Base-by-base conservation (phyloP, 495 filamentous ascomycete genomes). In the Geoglossum glabrum region DNA sequence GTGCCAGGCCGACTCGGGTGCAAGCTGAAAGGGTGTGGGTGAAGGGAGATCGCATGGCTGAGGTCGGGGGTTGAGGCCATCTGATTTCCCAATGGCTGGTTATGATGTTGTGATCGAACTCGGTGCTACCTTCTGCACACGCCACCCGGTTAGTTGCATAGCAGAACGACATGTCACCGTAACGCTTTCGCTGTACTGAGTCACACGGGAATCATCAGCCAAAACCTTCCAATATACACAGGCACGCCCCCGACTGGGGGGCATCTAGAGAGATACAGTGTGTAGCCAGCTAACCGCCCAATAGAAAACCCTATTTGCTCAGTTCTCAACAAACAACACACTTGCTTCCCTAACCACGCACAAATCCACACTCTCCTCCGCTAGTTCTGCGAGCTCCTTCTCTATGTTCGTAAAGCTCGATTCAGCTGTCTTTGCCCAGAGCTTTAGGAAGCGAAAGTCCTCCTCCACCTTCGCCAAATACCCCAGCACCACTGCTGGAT, bases 21-120 rank as follows among this genome's bases (percentile, higher is more conserved):
- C 56, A 58, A 10, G 0, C 27, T 13, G 43, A 58, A 58, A 26
- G 56, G 34, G 19, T 49, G 21, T 15, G 56, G 56, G 19, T 58
- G 56, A 17, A 58, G 43, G 6, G 34, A 47, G 38, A 58, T 58
- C 25, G 56, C 40, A 31, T 27, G 36, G 25, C 38, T 58, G 38
- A 58, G 43, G 28, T 28, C 54, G 25, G 6, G 23, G 2, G 34
- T 46, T 56, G 54, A 46, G 43, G 54, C 23, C 54, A 56, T 56
- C 21, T 33, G n/a, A n/a, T 11, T 28, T 26, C 8, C 40, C 40
- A 21, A 45, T 21, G 3, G 5, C 11, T 6, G 23, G 1, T 15
- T 23, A 2, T 30, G 11, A 4, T 52, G 25, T 52, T 30, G 28
- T 47, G 43, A 47, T 17, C 43, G 43, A 23, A 47, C 4, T 47